These are phyloP conservation scores for Spiromastix sp. DNA, from an alignment of 2,329 filamentous ascomycete species.

Conservation along the genomic window DNA sequence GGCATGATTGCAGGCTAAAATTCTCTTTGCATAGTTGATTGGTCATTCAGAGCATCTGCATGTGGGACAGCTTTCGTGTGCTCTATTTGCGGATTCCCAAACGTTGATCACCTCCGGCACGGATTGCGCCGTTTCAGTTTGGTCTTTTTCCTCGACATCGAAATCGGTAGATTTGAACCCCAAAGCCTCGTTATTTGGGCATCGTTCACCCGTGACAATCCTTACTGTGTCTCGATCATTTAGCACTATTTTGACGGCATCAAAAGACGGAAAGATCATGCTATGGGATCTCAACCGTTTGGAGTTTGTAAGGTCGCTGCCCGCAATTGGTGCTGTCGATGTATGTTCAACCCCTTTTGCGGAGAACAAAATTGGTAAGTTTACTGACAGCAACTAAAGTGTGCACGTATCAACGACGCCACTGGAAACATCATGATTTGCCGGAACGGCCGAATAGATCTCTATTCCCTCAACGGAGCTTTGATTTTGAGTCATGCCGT, in stretches of 20 bases:
- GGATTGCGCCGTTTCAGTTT: constrained; percentile 84
- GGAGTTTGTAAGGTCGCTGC: constrained; percentile 70
- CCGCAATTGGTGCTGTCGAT: constrained; percentile 42
- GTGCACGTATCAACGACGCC: constrained; percentile 78
- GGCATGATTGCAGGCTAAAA: constrained; percentile 3
- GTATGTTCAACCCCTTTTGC: constrained; percentile 19
- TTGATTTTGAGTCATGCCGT: constrained; percentile 73
- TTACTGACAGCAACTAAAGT: constrained; percentile 39
- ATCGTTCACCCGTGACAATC: constrained; percentile 70
- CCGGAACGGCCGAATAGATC: constrained; percentile 59
- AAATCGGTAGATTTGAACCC: constrained; percentile 71
- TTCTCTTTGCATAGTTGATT: constrained; percentile 40
- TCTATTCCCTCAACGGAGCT: constrained; percentile 84
- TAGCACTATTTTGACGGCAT: constrained; percentile 76
- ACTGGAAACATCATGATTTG: constrained; percentile 84
- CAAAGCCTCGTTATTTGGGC: constrained; percentile 75
- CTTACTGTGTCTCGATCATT: constrained; percentile 82
- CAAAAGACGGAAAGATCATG: constrained; percentile 69
- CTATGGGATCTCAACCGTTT: constrained; percentile 91
- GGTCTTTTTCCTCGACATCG: constrained; percentile 55
- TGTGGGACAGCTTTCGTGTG: constrained; percentile 75
- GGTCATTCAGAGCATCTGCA: constrained; percentile 92
- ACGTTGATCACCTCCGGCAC: constrained; percentile 86
- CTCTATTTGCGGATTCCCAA: constrained; percentile 77
- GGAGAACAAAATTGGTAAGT: constrained; percentile 18